Conservation (phyloP, 2,329 filamentous ascomycete genomes). For the Geosmithia putterillii region DNA sequence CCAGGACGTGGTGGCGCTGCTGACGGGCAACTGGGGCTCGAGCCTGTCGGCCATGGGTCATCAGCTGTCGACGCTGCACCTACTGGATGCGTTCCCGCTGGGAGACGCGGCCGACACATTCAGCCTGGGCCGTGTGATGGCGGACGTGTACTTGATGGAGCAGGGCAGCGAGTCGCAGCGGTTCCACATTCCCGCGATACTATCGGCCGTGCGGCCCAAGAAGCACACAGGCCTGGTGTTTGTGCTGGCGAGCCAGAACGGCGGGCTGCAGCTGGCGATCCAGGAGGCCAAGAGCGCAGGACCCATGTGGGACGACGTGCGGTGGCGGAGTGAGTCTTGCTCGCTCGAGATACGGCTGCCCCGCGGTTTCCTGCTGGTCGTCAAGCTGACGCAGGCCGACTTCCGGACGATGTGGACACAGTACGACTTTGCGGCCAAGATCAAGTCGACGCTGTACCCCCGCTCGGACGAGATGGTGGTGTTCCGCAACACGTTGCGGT, state of each 20-base stretch:
- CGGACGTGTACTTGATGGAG: conserved; percentile 63
- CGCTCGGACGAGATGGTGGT: conserved; percentile 57
- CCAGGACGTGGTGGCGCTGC: conserved; percentile 56
- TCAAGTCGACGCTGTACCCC: conserved; percentile 58
- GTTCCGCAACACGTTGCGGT: conserved; percentile 56
- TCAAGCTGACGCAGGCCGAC: conserved; percentile 64
- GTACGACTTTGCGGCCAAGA: conserved; percentile 71
- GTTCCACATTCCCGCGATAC: conserved; percentile 58
- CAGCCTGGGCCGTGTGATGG: conserved; percentile 67
- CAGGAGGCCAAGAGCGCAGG: conserved; percentile 55
- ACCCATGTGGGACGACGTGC: conserved; percentile 69
- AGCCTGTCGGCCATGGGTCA: conserved; percentile 34
- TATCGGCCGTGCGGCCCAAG: conserved; percentile 62
- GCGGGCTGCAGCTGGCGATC: conserved; percentile 62
- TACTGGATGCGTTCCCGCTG: conserved; percentile 61
- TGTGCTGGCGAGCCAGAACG: conserved; percentile 67
- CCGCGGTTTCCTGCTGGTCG: conserved; percentile 59
- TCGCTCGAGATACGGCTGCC: conserved; percentile 59
- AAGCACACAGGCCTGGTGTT: conserved; percentile 60
- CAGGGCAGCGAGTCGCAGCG: conserved; percentile 55
- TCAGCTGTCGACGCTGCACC: conserved; percentile 32
- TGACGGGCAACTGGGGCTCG: conserved; percentile 49
- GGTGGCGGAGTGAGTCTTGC: conserved; percentile 59
- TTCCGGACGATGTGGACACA: conserved; percentile 71
- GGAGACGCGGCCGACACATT: conserved; percentile 65